Evolutionary conservation across 805 yeast species (phyloP), one percentile per base, ranked within the genome.

Genomic region (Spathaspora sp.): DNA sequence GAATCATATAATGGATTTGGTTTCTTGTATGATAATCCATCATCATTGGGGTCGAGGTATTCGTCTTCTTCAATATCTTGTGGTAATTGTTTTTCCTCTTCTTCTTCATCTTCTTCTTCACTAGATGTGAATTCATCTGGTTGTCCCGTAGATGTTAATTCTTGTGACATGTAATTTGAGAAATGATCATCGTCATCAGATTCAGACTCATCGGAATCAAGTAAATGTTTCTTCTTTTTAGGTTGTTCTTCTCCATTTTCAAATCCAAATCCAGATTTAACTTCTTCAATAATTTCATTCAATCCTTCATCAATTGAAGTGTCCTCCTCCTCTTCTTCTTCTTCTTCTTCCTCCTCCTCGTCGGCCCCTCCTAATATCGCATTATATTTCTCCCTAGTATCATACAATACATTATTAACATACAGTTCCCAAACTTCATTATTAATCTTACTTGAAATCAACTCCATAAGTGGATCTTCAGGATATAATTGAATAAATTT

Each of bases 361-460:
- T 75, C 82, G 19, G 75, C 81, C n/a, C 93, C 96, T 18, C 99
- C 99, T 43, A 94, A 76, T 31, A 93, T 87, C 10, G 97, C 91
- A 67, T 93, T 94, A 69, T 94, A 94, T 70, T 91, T 92, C 65
- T 91, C 96, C 57, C 99, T 79, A 2, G 96, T 90, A 60, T 89
- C 96, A 55, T 87, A 88, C 55, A 94, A 75, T 0, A 90, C 86
- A 53, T 87, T 85, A 53, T 85, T 86, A 8, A 90, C 96, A 66
- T 93, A 94, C 46, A 82, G 77, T 49, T 82, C 82, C 98, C 98
- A 92, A 11, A 76, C 80, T 18, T 63, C 68, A 52, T 71, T 73
- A 51, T 70, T 70, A 29, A 74, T 65, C 51, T 70, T 71, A 19
- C 53, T 59, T 56, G 73, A 76, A 47, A 74, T 72, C 17, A 67